Base-by-base conservation (phyloP, 805 yeast genomes). In the Lachancea thermotolerans region DNA sequence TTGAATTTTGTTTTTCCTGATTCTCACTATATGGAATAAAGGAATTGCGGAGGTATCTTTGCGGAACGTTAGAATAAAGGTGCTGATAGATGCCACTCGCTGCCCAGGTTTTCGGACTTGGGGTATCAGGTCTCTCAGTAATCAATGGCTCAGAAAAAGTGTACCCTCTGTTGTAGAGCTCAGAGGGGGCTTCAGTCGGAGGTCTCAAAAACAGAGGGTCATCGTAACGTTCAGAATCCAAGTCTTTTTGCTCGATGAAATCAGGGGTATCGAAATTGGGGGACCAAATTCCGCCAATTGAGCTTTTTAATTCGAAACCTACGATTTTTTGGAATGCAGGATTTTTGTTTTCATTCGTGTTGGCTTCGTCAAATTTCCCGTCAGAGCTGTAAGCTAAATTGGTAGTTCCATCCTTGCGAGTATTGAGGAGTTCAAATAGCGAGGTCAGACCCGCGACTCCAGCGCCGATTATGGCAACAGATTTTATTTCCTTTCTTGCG, bases 281-380 rank as follows among this genome's bases (percentile, higher is more conserved):
- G 15, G 55, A 48, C 77, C 77, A 73, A 4, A 71, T 65, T 1
- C 77, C 78, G 14, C 78, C 78, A 29, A 72, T 56, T 16, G 50
- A 56, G 6, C 48, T 30, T 37, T 66, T 67, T 48, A 68, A 73
- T 50, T 73, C 78, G 55, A 72, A 73, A 0, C 65, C 74, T 7
- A 69, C 72, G 16, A 72, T 50, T 36, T 62, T 60, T 7, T 58
- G 50, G 46, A 72, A 72, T 14, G 59, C 62, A 12, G 34, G 34
- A 1, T 59, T 55, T 46, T 61, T 44, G 14, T 35, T 42, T 16
- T 46, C 48, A 5, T 29, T 21, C 8, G 51, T 33, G 12, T 33
- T 39, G 6, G 47, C 39, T 12, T 17, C 16, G 31, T 50, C 53
- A 14, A 53, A 37, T 10, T 41, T 41, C 14, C 54, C 54, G 27